Evolutionary conservation across 2,329 filamentous ascomycete genomes (phyloP).

Genomic region (Aspergillus sclerotialis): DNA sequence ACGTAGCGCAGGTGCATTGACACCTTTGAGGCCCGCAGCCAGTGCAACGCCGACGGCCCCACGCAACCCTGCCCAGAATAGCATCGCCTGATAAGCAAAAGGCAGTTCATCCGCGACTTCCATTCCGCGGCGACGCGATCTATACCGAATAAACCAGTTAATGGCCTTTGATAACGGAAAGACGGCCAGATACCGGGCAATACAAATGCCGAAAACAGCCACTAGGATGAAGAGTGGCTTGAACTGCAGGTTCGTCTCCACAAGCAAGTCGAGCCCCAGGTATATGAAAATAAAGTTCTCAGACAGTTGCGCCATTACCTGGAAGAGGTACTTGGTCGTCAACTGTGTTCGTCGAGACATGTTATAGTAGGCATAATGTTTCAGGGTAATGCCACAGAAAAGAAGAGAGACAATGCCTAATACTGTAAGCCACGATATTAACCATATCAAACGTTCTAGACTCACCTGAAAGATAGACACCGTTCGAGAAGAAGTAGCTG

Average conservation of each 20-base stretch:
- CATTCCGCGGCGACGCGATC: constrained; percentile 66
- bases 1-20: constrained; percentile 73
- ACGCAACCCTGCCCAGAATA: constrained; percentile 97
- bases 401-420: constrained; percentile 91
- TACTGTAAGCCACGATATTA: constrained; percentile 9
- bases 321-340: constrained; percentile 96
- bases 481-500: constrained; percentile 97
- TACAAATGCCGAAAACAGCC: constrained; percentile 83
- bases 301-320: constrained; percentile 85
- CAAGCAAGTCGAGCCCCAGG: constrained; percentile 88
- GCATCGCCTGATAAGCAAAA: constrained; percentile 96
- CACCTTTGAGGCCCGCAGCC: constrained; percentile 77
- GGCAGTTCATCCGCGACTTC: constrained; percentile 83
- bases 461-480: constrained; percentile 89
- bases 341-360: constrained; percentile 97
- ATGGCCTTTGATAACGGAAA: constrained; percentile 86
- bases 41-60: constrained; percentile 93
- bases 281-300: constrained; percentile 99
- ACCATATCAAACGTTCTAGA: constrained; percentile 3
- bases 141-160: constrained; percentile 87
- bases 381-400: constrained; percentile 96
- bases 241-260: constrained; percentile 78
- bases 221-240: constrained; percentile 94
- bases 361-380: constrained; percentile 99
- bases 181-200: constrained; percentile 85